These are phyloP conservation scores for Paramecium tetraurelia DNA, from an alignment of 73 alveolate species.

Conservation along the genomic window DNA sequence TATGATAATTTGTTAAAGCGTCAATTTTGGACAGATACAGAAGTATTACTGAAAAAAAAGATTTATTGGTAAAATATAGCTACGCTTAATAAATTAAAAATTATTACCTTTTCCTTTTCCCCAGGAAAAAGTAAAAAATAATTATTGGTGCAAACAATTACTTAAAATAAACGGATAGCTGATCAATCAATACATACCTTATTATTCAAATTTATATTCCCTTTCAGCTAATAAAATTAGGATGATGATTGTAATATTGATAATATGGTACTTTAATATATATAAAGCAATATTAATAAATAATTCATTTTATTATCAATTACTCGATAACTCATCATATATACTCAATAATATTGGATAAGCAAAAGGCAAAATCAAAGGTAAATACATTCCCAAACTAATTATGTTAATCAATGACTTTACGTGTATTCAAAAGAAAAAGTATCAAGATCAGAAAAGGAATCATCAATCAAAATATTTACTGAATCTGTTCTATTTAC, in stretches of 20 bases:
- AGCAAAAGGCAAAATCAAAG: constrained; percentile 37
- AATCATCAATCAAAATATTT: constrained; percentile 21
- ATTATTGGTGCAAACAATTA: neutral
- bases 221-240: neutral
- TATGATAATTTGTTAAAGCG: neutral
- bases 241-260: neutral
- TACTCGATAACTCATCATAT: constrained; percentile 28
- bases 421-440: constrained; percentile 50
- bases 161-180: constrained; percentile 1
- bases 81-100: neutral
- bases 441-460: constrained; percentile 25
- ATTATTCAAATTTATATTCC: constrained; percentile 1
- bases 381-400: constrained; percentile 44
- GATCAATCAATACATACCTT: constrained; percentile 1
- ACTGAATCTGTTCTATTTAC: neutral
- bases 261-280: neutral
- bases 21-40: neutral
- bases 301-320: constrained; percentile 22
- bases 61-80: neutral
- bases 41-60: neutral
- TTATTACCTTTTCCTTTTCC: constrained; percentile 10
- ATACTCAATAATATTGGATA: constrained; percentile 47
- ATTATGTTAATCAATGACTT: neutral
- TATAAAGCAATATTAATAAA: constrained; percentile 27
- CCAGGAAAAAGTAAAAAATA: neutral